Base-by-base conservation (phyloP, 2,329 filamentous ascomycete species). In the Hypoxylon rubiginosum region DNA sequence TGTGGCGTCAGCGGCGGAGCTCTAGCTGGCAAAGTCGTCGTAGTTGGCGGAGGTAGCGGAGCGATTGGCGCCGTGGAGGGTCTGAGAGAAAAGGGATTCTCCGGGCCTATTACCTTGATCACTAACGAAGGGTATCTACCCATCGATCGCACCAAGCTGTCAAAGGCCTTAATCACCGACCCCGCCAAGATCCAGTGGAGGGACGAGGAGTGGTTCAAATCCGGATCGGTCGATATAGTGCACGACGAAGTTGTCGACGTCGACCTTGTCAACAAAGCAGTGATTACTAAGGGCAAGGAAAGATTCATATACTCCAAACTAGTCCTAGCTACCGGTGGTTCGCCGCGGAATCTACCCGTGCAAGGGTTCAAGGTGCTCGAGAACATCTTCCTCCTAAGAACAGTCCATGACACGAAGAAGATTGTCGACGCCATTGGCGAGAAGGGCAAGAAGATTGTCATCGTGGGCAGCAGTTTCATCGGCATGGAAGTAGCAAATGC, bases 401-500 rank as follows among this genome's bases (percentile, higher is more conserved):
- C 84, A 10, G 84, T 97, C n/a, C 85, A 90, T 45, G 90, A 98
- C 75, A 88, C 90, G 0, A 88, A 94, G 77, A 85, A 85, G 63
- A 97, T 99, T 70, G 85, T 93, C 26, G 85, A 83, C 1, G 93
- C 93, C 6, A 92, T 97, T 50, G 93, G 93, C 30, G 88, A 92
- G 46, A 91, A 92, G 76, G 89, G 89, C 64, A 97, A 97, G 85
- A 97, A 97, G 79, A 89, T 99, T 71, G 93, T 97, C 50, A 85
- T 99, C 13, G 85, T 99, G 58, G 96, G 96, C 43, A 95, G 92
- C 64, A 97, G 93, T 0, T 99, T 99, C 80, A 99, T 99, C 75
- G 96, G 96, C 43, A 97, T 99, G 92, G 96, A 99, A 80, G 88
- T 97, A n/a, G 95, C 92, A 66, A 96, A 94, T 69, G 91, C 97